Evolutionary conservation across 2,329 filamentous ascomycete species (phyloP), one percentile per base, ranked within the genome.

Genomic region (Alternaria triticina): DNA sequence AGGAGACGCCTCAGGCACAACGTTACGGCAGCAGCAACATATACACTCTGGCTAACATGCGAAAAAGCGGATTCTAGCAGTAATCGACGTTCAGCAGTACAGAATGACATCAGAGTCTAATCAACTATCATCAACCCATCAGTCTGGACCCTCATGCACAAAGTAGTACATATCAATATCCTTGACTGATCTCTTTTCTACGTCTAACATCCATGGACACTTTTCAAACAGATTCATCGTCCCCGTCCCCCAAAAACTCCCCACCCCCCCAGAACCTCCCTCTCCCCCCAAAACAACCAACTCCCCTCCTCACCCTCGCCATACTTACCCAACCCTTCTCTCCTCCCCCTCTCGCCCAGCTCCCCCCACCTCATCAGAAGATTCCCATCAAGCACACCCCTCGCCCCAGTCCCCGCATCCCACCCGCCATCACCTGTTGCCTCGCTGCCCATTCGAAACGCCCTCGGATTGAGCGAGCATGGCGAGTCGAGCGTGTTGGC

Each of bases 381-480:
- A n/a, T 85, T 86, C 0, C 93, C 94, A 76, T 97, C 94, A 5
- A 97, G 86, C 55, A 96, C 86, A 2, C 87, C 89, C 17, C 91
- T 83, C 1, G 87, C 87, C 0, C 83, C 82, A 1, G 79, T 80
- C 3, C 82, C 81, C 1, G 66, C 65, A 44, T 74, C 71, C 71
- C 71, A 74, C 0, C 73, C 74, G 0, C 75, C 76, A 6, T 74
- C 65, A 47, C 82, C 83, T 5, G 78, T 81, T 5, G 33, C 25
- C 7, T 46, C 23, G 40, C 84, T 83, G 20, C 83, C 77, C 72
- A 87, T 83, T 13, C 96, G 87, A 81, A 95, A 92, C 0, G 90
- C 92, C 59, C 91, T 89, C 3, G 93, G 91, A 79, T 98, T 98
- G 54, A 97, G 84, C 0, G 92, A 93, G 8, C 90, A 92, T 5